phyloP scores from a whole-genome alignment of 2,329 filamentous ascomycete genomes.

The Aspergillus glaucus region DNA sequence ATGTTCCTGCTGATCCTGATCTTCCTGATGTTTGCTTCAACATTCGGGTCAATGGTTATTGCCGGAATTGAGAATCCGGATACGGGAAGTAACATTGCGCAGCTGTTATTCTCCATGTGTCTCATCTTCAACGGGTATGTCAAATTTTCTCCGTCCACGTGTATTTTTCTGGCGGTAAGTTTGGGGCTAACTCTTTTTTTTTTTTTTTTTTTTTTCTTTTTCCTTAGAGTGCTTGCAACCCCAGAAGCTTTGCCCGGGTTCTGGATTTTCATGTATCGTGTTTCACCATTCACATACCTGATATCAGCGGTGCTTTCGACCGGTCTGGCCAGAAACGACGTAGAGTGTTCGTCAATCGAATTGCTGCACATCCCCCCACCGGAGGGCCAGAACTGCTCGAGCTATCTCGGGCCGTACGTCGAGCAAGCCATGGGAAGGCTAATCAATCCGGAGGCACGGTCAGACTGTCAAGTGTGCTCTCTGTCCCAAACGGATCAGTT shows the following conservation, averaged over 20 bases:
- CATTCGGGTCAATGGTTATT: slow-evolving; percentile 68
- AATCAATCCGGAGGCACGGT: slow-evolving; percentile 52
- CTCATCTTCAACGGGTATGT: slow-evolving; percentile 49
- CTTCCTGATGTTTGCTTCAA: slow-evolving; percentile 63
- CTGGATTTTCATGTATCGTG: slow-evolving; percentile 72
- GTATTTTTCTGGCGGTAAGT: background rate
- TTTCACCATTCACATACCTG: slow-evolving; percentile 60
- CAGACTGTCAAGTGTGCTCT: slow-evolving; percentile 51
- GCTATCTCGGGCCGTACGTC: slow-evolving; percentile 58
- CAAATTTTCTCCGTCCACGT: background rate
- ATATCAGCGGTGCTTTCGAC: slow-evolving; percentile 37
- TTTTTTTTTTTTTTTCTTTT: background rate
- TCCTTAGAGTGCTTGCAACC: slow-evolving; percentile 52
- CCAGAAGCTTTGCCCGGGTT: slow-evolving; percentile 58
- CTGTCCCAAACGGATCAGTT: slow-evolving; percentile 43
- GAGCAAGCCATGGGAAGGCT: slow-evolving; percentile 52
- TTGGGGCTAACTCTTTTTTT: background rate
- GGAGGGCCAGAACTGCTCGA: slow-evolving; percentile 54
- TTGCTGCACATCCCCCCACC: slow-evolving; percentile 43
- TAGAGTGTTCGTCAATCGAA: slow-evolving; percentile 30
- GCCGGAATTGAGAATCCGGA: slow-evolving; percentile 61
- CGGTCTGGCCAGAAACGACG: slow-evolving; percentile 23
- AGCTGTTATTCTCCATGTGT: slow-evolving; percentile 51
- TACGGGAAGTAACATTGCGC: slow-evolving; percentile 57
- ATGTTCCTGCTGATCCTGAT: slow-evolving; percentile 59